Base-by-base conservation (phyloP, 192 early-diverging fungal genomes). In the Gaertneriomyces sp. region DNA sequence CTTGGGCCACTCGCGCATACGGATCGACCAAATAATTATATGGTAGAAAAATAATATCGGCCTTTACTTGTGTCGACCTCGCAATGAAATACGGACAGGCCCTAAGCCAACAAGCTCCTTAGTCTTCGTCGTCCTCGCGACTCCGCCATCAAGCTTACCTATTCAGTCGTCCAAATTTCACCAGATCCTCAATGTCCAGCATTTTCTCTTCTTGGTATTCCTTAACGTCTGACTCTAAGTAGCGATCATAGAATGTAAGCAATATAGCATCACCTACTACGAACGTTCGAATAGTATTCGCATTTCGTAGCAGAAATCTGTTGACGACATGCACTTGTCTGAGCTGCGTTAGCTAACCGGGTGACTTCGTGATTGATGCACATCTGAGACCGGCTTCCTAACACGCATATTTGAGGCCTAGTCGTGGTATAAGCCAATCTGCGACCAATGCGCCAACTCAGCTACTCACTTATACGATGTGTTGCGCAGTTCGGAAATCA, bases 21-120 rank as follows among this genome's bases (percentile, higher is more conserved):
- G 75, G 58, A 66, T 88, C 84, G 8, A 88, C 66, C 19, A 88
- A 56, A 64, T 88, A 88, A 59, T 85, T 82, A 61, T 88, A 88
- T 0, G 87, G 87, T 10, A 88, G 68, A 53, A 88, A 83, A 7
- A 86, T 64, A 20, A 88, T 73, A 53, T 87, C 85, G 3, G 81
- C 84, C 4, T 56, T 54, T 7, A 42, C n/a, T 20, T 74, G 70
- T 6, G 57, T 52, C 6, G 81, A 68, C 43, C 72, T 55, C 3
- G 84, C 46, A 16, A 82, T 61, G 66, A 74, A 88, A 59, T 85
- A 88, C 33, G 87, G 86, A 58, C 87, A 88, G 14, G 75, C 80
- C 63, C 73, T 75, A 16, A 7, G 33, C 10, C 45, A 17, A 0
- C 19, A 61, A 60, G 44, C 14, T 33, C 25, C 25, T 33, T 33